These are phyloP conservation scores for Termitomyces sp. DNA, from an alignment of 768 basidiomycete species.

Conservation along the genomic window DNA sequence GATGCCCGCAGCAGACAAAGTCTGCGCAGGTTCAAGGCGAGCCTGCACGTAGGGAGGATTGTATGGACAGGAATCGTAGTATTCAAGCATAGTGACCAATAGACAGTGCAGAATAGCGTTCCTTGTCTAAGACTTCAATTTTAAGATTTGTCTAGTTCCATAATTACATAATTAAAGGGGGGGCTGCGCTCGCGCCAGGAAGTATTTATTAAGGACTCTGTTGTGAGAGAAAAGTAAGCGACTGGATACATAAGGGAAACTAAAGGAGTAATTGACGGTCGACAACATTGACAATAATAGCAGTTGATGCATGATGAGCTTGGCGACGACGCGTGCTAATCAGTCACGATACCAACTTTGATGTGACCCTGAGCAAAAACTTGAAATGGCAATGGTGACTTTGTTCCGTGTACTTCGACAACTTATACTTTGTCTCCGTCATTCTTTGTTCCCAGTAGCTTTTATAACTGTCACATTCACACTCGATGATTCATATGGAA, in stretches of 20 bases:
- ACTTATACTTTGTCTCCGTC: constrained; percentile 1
- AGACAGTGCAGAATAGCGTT: too few species aligned
- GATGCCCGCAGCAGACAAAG: neutral
- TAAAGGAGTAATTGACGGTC: too few species aligned
- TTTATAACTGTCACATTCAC: neutral
- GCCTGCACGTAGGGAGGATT: neutral
- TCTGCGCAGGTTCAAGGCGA: neutral
- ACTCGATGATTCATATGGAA: constrained; percentile 46
- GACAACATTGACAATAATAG: too few species aligned
- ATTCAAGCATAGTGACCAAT: too few species aligned
- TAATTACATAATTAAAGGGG: too few species aligned
- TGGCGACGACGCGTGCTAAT: constrained; percentile 1
- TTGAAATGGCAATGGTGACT: neutral
- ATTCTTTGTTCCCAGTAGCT: constrained; percentile 2
- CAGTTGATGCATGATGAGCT: too few species aligned
- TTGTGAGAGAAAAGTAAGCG: too few species aligned
- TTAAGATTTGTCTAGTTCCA: too few species aligned
- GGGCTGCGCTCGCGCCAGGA: too few species aligned
- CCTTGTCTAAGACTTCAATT: too few species aligned
- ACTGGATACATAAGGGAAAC: too few species aligned
- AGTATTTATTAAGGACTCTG: too few species aligned
- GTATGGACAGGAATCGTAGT: neutral
- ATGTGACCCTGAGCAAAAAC: neutral
- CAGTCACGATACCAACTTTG: constrained; percentile 1
- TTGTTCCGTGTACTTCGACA: neutral